A percentile compares a stretch with the other conserved stretches of the same genome.
Evolutionary conservation across 148 eudicot genomes (phyloP).

Genomic region (Rhododendron henanense): DNA sequence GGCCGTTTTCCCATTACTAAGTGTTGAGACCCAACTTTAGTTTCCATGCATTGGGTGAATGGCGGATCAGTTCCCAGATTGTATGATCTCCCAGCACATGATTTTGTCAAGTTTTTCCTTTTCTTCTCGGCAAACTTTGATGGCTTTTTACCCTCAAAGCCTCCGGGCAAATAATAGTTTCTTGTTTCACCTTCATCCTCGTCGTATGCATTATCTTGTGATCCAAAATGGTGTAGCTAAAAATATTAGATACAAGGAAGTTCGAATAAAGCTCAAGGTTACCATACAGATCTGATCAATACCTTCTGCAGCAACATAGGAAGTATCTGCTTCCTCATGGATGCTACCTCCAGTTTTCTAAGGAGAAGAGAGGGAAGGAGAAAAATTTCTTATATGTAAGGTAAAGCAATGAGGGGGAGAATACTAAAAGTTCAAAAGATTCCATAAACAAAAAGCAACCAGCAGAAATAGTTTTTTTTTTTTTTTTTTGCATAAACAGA

Average conservation of each 20-base stretch:
- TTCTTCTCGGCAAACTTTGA: constrained; percentile 52
- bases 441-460: neutral
- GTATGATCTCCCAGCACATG: constrained; percentile 40
- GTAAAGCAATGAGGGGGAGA: neutral
- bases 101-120: constrained; percentile 40
- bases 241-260: neutral
- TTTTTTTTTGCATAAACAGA: neutral
- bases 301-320: constrained; percentile 71
- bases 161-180: constrained; percentile 42
- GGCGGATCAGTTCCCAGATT: constrained; percentile 49
- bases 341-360: constrained; percentile 54
- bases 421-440: neutral
- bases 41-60: constrained; percentile 45
- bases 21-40: constrained; percentile 45
- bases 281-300: constrained; percentile 11
- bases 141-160: constrained; percentile 42
- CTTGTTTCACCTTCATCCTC: constrained; percentile 79
- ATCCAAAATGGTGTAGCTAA: constrained; percentile 26
- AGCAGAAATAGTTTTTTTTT: neutral
- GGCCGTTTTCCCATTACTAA: constrained; percentile 54
- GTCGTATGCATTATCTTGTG: constrained; percentile 54
- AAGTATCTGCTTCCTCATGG: constrained; percentile 62
- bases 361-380: neutral
- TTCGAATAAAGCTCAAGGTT: neutral
- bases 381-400: neutral